phyloP scores from a whole-genome alignment of 495 filamentous ascomycete genomes.

The Hypoxylon trugodes region DNA sequence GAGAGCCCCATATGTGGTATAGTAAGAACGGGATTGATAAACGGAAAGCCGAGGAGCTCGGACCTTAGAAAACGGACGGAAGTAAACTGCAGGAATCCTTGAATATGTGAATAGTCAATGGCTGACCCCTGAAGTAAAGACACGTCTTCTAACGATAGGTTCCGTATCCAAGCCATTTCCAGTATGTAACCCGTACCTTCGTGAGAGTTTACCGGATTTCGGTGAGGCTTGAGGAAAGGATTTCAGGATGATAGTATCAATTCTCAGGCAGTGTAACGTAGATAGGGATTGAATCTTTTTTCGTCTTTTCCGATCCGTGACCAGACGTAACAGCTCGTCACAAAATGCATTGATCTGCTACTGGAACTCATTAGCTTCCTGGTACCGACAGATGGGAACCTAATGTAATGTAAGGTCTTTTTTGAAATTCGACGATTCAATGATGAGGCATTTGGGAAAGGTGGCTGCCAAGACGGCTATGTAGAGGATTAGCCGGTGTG shows the following conservation, averaged over 20 bases:
- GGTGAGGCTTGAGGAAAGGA: constrained; percentile 21
- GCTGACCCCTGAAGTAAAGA: background rate
- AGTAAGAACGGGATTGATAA: background rate
- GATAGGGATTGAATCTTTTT: constrained; percentile 15
- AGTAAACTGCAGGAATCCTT: constrained; percentile 2
- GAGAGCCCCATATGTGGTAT: background rate
- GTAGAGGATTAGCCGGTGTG: constrained; percentile 25
- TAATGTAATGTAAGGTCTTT: background rate
- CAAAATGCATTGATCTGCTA: constrained; percentile 25
- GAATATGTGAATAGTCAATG: background rate
- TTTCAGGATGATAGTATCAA: constrained; percentile 20
- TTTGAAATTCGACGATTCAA: constrained; percentile 13
- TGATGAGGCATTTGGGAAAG: constrained; percentile 22
- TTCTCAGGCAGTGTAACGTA: constrained; percentile 31
- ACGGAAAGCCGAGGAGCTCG: background rate
- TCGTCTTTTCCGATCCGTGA: constrained; percentile 9
- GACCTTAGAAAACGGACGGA: constrained; percentile 4
- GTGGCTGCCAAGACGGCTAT: constrained; percentile 22
- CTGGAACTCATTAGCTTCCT: constrained; percentile 21
- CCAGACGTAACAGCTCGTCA: constrained; percentile 20
- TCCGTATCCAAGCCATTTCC: background rate
- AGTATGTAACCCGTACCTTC: constrained; percentile 1
- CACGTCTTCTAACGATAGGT: background rate
- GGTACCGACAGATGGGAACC: constrained; percentile 19
- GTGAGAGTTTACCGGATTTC: constrained; percentile 23